These are phyloP conservation scores for Chamaecyparis obtusa DNA, from an alignment of 75 land plant genomes.

Conservation along the genomic window DNA sequence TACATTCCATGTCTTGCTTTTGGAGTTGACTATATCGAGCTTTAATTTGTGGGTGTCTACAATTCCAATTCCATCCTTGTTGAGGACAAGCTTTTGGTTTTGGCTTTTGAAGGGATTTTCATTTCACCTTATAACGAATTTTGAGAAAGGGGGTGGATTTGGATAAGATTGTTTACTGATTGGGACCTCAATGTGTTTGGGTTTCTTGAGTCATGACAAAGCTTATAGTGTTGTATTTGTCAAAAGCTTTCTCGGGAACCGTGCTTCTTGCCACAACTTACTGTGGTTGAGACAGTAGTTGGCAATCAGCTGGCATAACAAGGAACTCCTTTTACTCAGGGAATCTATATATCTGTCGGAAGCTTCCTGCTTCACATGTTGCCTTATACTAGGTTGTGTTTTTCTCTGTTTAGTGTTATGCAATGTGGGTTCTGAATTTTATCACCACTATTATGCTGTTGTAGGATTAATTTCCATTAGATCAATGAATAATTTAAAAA, in stretches of 20 bases:
- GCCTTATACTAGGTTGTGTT: background rate
- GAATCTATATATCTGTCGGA: background rate
- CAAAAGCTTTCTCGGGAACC: background rate
- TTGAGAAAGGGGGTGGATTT: constrained; percentile 4
- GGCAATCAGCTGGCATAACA: background rate
- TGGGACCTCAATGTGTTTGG: background rate
- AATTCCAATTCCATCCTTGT: background rate
- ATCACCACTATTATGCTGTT: no score
- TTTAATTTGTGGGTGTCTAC: background rate
- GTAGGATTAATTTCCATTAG: background rate
- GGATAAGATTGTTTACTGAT: background rate
- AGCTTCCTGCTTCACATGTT: background rate
- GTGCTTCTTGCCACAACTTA: background rate
- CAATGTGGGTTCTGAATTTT: background rate
- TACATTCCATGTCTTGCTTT: background rate
- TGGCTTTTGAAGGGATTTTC: background rate
- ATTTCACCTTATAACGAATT: background rate
- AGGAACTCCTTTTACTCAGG: background rate
- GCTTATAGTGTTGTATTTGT: background rate
- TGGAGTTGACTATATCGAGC: background rate
- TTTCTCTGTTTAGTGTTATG: background rate
- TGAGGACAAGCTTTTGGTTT: background rate
- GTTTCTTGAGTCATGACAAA: background rate
- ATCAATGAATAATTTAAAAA: background rate
- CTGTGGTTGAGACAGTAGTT: background rate